Percentiles rank a stretch among this genome's conserved stretches.
phyloP scores from a whole-genome alignment of 1,284 basidiomycete genomes.

The Marasmius sp. region DNA sequence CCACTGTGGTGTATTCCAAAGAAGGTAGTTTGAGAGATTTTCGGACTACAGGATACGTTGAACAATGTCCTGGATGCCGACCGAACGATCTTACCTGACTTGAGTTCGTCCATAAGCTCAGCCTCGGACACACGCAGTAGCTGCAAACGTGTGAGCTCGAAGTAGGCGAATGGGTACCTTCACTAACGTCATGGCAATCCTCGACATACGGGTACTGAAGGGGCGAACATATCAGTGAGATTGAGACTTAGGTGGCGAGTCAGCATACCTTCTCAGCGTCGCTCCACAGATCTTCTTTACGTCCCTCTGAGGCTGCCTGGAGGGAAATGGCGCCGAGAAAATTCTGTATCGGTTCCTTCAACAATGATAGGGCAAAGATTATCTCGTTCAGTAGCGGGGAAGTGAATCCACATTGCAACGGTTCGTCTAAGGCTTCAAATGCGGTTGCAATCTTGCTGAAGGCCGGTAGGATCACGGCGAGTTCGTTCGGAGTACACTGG shows the following conservation, averaged over 20 bases:
- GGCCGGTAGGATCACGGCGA: conserved; percentile 74
- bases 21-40: conserved; percentile 74
- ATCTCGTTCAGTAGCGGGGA: conserved; percentile 74
- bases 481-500: conserved; percentile 84
- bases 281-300: conserved; percentile 74
- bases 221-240: conserved; percentile 37
- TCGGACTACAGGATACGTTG: conserved; percentile 49
- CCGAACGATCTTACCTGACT: conserved; percentile 48
- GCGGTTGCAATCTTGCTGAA: conserved; percentile 74
- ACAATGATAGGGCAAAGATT: conserved; percentile 64
- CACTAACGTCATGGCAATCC: background rate
- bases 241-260: conserved; percentile 44
- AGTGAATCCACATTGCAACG: conserved; percentile 54
- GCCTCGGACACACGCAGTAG: conserved; percentile 63
- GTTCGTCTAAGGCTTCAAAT: conserved; percentile 52
- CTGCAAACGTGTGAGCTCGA: conserved; percentile 29
- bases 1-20: conserved; percentile 71
- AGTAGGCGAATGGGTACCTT: background rate
- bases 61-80: background rate
- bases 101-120: conserved; percentile 79
- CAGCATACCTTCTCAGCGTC: conserved; percentile 71
- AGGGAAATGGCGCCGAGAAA: conserved; percentile 66
- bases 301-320: conserved; percentile 66
- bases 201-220: background rate
- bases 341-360: conserved; percentile 55